Percentiles rank a stretch among this genome's conserved stretches.
These are phyloP conservation scores for Allantophomopsis cytisporea DNA, from an alignment of 2,329 filamentous ascomycete genomes.

Conservation along the genomic window DNA sequence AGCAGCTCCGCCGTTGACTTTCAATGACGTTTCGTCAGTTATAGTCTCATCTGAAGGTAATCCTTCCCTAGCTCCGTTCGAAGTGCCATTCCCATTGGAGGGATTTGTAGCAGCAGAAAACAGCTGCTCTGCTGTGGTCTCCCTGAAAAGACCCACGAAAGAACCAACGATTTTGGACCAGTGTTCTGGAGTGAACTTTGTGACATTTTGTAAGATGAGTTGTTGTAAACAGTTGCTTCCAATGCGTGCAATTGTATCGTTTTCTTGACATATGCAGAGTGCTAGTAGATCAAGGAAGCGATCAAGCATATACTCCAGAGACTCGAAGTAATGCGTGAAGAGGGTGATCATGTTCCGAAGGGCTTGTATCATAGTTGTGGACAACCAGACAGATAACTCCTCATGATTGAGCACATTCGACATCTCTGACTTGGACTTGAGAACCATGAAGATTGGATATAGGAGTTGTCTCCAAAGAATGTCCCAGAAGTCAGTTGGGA, in stretches of 20 bases:
- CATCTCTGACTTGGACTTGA: slow-evolving; percentile 94
- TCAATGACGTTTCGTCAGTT: slow-evolving; percentile 41
- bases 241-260: slow-evolving; percentile 94
- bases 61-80: slow-evolving; percentile 9
- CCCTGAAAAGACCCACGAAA: slow-evolving; percentile 90
- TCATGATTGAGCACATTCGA: slow-evolving; percentile 90
- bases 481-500: slow-evolving; percentile 94
- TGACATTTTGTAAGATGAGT: slow-evolving; percentile 89
- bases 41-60: slow-evolving; percentile 8
- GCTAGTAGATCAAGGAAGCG: slow-evolving; percentile 90
- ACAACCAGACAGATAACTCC: slow-evolving; percentile 95
- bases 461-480: slow-evolving; percentile 93
- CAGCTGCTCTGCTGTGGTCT: slow-evolving; percentile 87
- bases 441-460: slow-evolving; percentile 96
- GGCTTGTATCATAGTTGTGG: slow-evolving; percentile 98
- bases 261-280: slow-evolving; percentile 96
- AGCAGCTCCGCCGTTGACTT: slow-evolving; percentile 40
- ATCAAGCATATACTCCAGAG: slow-evolving; percentile 94
- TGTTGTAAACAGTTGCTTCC: slow-evolving; percentile 97
- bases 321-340: slow-evolving; percentile 96
- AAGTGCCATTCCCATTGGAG: slow-evolving; percentile 31
- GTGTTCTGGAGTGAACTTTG: slow-evolving; percentile 75
- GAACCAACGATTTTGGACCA: slow-evolving; percentile 92
- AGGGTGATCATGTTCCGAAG: slow-evolving; percentile 96
- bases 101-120: slow-evolving; percentile 66